A percentile compares a stretch with the other conserved stretches of the same genome.
Evolutionary conservation across 116 monocot genomes (phyloP).

Genomic region (Dioscorea cayenensis): DNA sequence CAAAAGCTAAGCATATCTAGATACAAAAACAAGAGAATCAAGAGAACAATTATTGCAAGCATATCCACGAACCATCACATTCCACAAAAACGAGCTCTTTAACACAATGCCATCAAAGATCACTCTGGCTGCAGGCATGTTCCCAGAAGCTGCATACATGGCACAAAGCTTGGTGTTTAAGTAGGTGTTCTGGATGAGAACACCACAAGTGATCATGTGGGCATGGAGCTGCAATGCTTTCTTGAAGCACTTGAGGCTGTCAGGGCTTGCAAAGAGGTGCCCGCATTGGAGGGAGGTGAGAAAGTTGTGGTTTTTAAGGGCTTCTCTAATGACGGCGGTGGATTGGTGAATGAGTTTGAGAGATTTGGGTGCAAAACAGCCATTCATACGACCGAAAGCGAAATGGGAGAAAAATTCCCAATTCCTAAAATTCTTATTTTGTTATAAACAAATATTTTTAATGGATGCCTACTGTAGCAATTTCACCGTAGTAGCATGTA

Average conservation of each 20-base stretch:
- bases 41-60: conserved; percentile 18
- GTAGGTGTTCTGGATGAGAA: conserved; percentile 10
- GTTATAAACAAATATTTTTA: too few relatives aligned
- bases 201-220: conserved; percentile 7
- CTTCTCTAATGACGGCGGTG: not conserved
- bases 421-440: too few relatives aligned
- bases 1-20: conserved; percentile 30
- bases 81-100: conserved; percentile 42
- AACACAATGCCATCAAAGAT: conserved; percentile 21
- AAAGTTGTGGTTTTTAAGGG: not conserved
- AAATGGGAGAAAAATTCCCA: not conserved
- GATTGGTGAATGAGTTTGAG: not conserved
- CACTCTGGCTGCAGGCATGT: conserved; percentile 16
- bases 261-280: conserved; percentile 5
- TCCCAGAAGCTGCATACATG: conserved; percentile 31
- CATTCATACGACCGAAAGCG: conserved; percentile 1
- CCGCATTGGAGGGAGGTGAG: conserved; percentile 13
- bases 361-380: not conserved
- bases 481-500: too few relatives aligned
- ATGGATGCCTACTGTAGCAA: too few relatives aligned
- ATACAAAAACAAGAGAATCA: conserved; percentile 19
- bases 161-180: conserved; percentile 18
- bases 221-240: conserved; percentile 8
- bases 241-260: not conserved
- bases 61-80: conserved; percentile 44